Base-by-base conservation (phyloP, 2,329 filamentous ascomycete genomes). In the Calonectria multiphialidica region DNA sequence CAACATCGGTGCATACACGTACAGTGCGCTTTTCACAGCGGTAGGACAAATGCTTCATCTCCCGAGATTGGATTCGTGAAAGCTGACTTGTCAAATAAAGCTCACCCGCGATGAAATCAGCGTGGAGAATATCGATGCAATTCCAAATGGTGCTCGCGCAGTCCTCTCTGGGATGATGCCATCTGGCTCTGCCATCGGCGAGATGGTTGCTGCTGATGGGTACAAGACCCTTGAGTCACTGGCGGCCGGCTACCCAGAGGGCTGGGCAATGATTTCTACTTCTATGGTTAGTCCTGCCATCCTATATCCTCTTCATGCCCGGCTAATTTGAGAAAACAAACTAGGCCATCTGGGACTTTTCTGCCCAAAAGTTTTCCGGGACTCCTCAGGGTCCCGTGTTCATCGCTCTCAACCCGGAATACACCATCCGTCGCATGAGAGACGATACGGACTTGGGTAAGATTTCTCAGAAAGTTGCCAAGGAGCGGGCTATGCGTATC, bases 291-390 rank as follows among this genome's bases (percentile, higher is more conserved):
- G 78, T 74, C 28, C 12, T n/a, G 16, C 44, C 4, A 28, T 21
- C 7, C 44, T 18, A 18, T 15, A 40, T 1, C 12, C 3, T 28
- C 21, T 40, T 23, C 16, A 9, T 9, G 10, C 23, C 2, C 25
- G 23, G 8, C 35, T 30, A 21, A 66, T 23, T 21, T 33, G 12
- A 21, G 7, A 18, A 33, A 30, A 13, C 3, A 35, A 25, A 28
- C 35, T 23, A 82, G 80, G 79, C 79, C 16, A 68, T 82, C 1
- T 83, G 76, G 72, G 77, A 84, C 18, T 78, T 80, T 30, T 57
- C 72, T 2, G 72, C 74, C 0, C 72, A 75, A 0, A 57, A 50
- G 0, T 79, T 80, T 9, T 68, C 68, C 2, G 68, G 70, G 5
- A 18, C 72, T 0, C 78, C 80, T 0, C 70, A 69, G 0, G 80